A percentile compares a stretch with the other conserved stretches of the same genome.
Conservation (phyloP, 1,139 yeast species). For the Hansenula sp. region DNA sequence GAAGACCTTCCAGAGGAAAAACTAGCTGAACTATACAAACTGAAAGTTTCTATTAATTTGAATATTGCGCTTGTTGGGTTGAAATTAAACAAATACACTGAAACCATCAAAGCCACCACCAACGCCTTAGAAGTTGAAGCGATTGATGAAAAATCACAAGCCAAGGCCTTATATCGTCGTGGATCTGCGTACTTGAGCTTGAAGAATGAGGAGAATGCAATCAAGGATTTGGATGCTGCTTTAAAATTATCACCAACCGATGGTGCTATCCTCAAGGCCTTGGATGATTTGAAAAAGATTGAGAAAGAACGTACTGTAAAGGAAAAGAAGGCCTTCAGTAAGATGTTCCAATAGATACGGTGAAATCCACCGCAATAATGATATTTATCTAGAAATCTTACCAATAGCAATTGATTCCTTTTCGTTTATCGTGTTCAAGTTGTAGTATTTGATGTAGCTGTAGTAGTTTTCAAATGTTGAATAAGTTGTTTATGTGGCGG, state of each 20-base stretch:
- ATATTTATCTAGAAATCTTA: too few relatives aligned
- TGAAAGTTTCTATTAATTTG: constrained; percentile 61
- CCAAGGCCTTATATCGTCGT: constrained; percentile 84
- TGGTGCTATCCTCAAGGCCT: constrained; percentile 66
- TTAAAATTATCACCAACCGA: constrained; percentile 66
- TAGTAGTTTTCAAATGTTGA: too few relatives aligned
- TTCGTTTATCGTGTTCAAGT: too few relatives aligned
- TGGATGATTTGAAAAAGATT: constrained; percentile 53
- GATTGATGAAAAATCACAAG: constrained; percentile 63
- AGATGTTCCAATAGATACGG: constrained; percentile 62
- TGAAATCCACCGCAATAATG: too few relatives aligned
- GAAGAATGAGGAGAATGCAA: constrained; percentile 72
- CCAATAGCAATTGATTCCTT: too few relatives aligned
- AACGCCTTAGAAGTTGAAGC: constrained; percentile 63
- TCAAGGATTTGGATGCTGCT: constrained; percentile 65
- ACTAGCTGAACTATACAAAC: constrained; percentile 39
- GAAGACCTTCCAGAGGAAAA: constrained; percentile 59
- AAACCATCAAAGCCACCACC: constrained; percentile 56
- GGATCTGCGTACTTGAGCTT: constrained; percentile 67
- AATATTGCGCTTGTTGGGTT: constrained; percentile 76
- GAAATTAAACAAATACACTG: constrained; percentile 54
- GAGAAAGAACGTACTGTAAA: constrained; percentile 56
- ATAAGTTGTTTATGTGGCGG: too few relatives aligned
- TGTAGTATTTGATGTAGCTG: too few relatives aligned
- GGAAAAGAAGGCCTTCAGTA: constrained; percentile 82